A percentile compares a stretch with the other conserved stretches of the same genome.
These are phyloP conservation scores for Pogostemon cablin DNA, from an alignment of 257 asterid genomes.

Conservation along the genomic window DNA sequence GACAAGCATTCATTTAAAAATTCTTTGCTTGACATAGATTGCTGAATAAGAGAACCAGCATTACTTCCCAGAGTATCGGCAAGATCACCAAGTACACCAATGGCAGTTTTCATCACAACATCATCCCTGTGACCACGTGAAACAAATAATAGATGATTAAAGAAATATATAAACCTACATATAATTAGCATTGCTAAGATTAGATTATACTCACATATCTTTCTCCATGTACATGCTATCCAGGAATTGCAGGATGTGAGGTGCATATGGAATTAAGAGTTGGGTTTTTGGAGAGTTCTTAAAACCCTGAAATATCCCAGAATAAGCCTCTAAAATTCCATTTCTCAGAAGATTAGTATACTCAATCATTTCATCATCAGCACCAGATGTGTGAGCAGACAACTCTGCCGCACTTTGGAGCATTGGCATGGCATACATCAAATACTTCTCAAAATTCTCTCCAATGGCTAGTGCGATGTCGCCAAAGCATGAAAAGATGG, in stretches of 20 bases:
- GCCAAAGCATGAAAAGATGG: constrained; percentile 87
- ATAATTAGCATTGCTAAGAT: constrained; percentile 16
- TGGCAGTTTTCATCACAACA: constrained; percentile 90
- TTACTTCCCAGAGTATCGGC: constrained; percentile 91
- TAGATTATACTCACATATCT: constrained; percentile 59
- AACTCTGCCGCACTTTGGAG: constrained; percentile 89
- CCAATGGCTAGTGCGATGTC: constrained; percentile 87
- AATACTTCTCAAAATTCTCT: constrained; percentile 78
- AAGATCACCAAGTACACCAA: constrained; percentile 87
- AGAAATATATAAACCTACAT: constrained; percentile 4
- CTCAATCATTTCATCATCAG: constrained; percentile 77
- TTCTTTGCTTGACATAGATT: constrained; percentile 82
- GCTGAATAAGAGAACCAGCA: constrained; percentile 83
- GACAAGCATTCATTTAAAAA: constrained; percentile 83
- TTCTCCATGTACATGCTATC: constrained; percentile 80
- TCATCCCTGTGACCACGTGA: constrained; percentile 69
- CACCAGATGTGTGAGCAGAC: constrained; percentile 67
- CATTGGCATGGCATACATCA: constrained; percentile 91
- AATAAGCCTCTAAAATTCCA: constrained; percentile 87
- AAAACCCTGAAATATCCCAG: constrained; percentile 86
- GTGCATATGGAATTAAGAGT: constrained; percentile 70
- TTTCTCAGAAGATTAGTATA: constrained; percentile 72
- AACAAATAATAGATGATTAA: not conserved
- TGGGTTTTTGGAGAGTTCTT: constrained; percentile 80
- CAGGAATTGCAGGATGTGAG: constrained; percentile 81